Base-by-base conservation (phyloP, 2,329 filamentous ascomycete genomes). In the Gnomoniopsis smithogilvyi region DNA sequence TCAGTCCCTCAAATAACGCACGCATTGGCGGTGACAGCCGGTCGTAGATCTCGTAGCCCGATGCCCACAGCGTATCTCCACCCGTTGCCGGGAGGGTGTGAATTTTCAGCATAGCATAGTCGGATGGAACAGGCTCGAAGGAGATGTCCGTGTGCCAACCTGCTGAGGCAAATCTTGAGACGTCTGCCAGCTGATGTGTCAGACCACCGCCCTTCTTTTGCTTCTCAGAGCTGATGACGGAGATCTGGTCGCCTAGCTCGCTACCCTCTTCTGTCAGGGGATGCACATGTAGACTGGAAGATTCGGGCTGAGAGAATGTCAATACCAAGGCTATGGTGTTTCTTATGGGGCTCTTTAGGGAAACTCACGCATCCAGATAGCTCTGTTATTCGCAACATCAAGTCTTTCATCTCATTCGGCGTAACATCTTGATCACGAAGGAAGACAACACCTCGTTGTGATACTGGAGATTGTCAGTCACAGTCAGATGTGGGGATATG, bases 181-280 rank as follows among this genome's bases (percentile, higher is more conserved):
- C 77, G 64, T 80, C 79, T 64, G 76, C 81, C 59, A 80, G 71
- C 63, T 78, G 74, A 66, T 81, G 77, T 33, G 79, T 81, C 59
- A 81, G 67, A 64, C 78, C 78, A 64, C 79, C 78, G 30, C 78
- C 77, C 68, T 82, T 81, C 72, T 81, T 78, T 67, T 82, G 76
- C 73, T 81, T 79, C 68, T 81, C 77, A 53, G 78, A 79, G 57
- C 78, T 81, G 67, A 85, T 84, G 56, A 84, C 79, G 56, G 76
- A 80, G 63, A 85, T 79, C 66, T 85, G 76, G 64, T 83, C 80
- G 38, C 80, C 79, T 0, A 81, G 72, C 64, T 84, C 78, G 58
- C 76, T 78, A 21, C 75, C 76, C 62, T 80, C 78, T 61, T 83
- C 79, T 0, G 78, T 79, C 26, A 84, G 65, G 6, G 82, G 81